phyloP scores from a whole-genome alignment of 2,329 filamentous ascomycete species.

The Cadophora sp. region DNA sequence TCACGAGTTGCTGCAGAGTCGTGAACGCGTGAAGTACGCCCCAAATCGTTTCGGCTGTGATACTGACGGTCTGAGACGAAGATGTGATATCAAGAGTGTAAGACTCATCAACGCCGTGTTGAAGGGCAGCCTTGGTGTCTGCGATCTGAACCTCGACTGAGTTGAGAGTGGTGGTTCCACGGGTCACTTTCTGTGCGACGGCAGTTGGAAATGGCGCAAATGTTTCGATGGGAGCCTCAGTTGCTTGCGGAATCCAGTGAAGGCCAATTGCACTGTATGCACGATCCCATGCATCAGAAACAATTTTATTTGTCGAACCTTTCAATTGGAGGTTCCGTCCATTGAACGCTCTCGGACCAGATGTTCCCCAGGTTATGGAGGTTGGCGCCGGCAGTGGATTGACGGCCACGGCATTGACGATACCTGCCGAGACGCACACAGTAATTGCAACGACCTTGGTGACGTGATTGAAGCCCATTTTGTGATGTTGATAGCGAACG shows the following conservation, averaged over 20 bases:
- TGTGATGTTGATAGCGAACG: neutral
- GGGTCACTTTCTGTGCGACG: slow-evolving; percentile 41
- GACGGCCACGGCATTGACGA: slow-evolving; percentile 53
- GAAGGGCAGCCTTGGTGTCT: slow-evolving; percentile 53
- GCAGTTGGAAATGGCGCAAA: slow-evolving; percentile 58
- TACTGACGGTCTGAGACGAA: slow-evolving; percentile 51
- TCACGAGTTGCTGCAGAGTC: slow-evolving; percentile 81
- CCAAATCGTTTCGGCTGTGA: slow-evolving; percentile 67
- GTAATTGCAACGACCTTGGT: slow-evolving; percentile 19
- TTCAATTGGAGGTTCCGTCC: slow-evolving; percentile 39
- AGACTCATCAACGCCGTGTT: slow-evolving; percentile 73
- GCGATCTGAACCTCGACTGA: slow-evolving; percentile 53
- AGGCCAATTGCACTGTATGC: slow-evolving; percentile 56
- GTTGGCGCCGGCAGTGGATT: slow-evolving; percentile 61
- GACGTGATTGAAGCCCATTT: slow-evolving; percentile 31
- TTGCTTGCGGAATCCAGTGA: slow-evolving; percentile 60
- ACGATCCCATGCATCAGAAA: slow-evolving; percentile 57
- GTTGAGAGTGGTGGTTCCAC: slow-evolving; percentile 45
- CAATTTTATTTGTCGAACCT: slow-evolving; percentile 46
- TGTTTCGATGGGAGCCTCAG: slow-evolving; percentile 56
- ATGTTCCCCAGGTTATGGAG: slow-evolving; percentile 58
- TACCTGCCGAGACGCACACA: slow-evolving; percentile 43
- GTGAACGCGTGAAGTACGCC: slow-evolving; percentile 75
- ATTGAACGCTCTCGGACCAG: slow-evolving; percentile 47
- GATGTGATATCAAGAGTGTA: slow-evolving; percentile 70